Evolutionary conservation across 257 asterid genomes (phyloP).

Genomic region (Craterostigma plantagineum): DNA sequence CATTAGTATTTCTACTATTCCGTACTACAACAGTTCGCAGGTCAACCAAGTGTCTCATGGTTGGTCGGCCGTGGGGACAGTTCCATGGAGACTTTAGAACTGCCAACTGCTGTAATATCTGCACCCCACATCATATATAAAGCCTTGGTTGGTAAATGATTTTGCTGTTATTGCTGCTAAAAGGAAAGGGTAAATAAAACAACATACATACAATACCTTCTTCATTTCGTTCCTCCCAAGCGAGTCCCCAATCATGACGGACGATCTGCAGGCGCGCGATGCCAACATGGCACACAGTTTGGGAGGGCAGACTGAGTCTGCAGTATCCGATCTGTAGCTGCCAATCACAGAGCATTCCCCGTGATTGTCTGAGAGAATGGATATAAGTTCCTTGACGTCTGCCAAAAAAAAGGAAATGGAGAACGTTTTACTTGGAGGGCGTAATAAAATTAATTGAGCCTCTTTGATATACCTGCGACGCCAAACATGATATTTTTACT

Average conservation of each 20-base stretch:
- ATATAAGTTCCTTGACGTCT: slow-evolving; percentile 76
- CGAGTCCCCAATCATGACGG: slow-evolving; percentile 85
- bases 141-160: background rate
- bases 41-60: slow-evolving; percentile 95
- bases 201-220: slow-evolving; percentile 29
- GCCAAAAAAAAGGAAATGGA: slow-evolving; percentile 1
- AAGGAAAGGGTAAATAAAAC: background rate
- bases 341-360: slow-evolving; percentile 70
- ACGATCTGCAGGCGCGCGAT: slow-evolving; percentile 92
- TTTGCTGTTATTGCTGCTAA: background rate
- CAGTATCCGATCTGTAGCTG: slow-evolving; percentile 50
- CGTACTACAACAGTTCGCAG: slow-evolving; percentile 17
- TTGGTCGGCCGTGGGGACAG: slow-evolving; percentile 96
- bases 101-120: slow-evolving; percentile 70
- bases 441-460: too few relatives aligned
- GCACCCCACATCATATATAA: slow-evolving; percentile 10
- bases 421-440: too few relatives aligned
- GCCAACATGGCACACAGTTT: slow-evolving; percentile 87
- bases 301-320: slow-evolving; percentile 84
- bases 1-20: too few relatives aligned
- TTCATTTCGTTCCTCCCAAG: slow-evolving; percentile 80
- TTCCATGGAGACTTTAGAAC: slow-evolving; percentile 91
- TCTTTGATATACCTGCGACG: slow-evolving; percentile 31
- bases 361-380: slow-evolving; percentile 60
- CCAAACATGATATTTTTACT: slow-evolving; percentile 87